phyloP scores from a whole-genome alignment of 78 protist genomes.

The Neovahlkampfia damariscottae region DNA sequence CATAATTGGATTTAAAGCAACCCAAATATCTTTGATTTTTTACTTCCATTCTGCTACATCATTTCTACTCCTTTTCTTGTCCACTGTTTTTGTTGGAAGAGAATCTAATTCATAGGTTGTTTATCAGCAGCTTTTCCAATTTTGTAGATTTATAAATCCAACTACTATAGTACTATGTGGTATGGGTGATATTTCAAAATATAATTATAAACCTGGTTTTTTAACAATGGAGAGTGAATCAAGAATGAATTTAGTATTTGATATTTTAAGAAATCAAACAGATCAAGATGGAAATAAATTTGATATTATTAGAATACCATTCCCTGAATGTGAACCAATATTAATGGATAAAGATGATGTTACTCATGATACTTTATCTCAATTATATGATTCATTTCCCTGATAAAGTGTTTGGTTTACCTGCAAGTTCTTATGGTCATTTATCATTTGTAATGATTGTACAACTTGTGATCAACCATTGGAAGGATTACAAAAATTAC shows the following conservation, averaged over 20 bases:
- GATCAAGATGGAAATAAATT: slow-evolving; percentile 20
- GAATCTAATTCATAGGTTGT: no score
- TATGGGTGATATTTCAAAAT: slow-evolving; percentile 2
- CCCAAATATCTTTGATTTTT: no score
- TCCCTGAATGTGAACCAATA: slow-evolving; percentile 9
- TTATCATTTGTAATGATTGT: slow-evolving; percentile 13
- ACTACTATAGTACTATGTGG: not conserved
- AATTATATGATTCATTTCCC: not conserved
- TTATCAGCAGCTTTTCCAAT: no score
- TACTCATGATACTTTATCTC: not conserved
- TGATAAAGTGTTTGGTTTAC: not conserved
- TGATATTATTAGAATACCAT: not conserved
- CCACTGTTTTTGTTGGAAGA: no score
- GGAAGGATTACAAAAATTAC: no score
- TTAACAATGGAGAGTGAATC: not conserved
- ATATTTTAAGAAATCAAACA: slow-evolving; percentile 4
- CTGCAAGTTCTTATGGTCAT: slow-evolving; percentile 28
- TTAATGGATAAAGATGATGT: not conserved
- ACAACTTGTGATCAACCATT: slow-evolving; percentile 24
- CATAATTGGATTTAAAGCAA: no score
- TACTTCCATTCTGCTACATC: no score
- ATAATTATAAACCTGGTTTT: not conserved
- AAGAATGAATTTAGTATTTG: not conserved
- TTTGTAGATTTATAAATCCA: slow-evolving; percentile 8
- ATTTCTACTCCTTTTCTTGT: no score